phyloP scores from a whole-genome alignment of 208 protist genomes.

The Angomonas ambiguus region DNA sequence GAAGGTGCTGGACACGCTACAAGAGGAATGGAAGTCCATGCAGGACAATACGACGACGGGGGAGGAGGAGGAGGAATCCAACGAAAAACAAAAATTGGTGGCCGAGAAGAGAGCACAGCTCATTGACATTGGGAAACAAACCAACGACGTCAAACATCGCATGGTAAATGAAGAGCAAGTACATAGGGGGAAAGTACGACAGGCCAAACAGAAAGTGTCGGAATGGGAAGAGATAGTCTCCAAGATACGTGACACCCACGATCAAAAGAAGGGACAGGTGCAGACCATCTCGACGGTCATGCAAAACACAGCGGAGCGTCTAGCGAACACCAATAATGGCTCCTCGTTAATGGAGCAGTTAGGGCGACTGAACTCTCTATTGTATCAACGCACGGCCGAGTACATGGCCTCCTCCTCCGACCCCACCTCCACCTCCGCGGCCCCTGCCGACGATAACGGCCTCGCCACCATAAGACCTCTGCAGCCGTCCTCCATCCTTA shows the following conservation, averaged over 20 bases:
- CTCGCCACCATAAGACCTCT: background rate
- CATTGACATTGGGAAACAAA: slow-evolving; percentile 13
- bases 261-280: slow-evolving; percentile 33
- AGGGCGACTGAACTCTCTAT: slow-evolving; percentile 25
- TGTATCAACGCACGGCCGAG: slow-evolving; percentile 36
- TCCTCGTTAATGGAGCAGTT: slow-evolving; percentile 24
- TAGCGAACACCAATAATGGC: slow-evolving; percentile 18
- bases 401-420: too few relatives aligned
- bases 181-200: slow-evolving; percentile 32
- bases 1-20: slow-evolving; percentile 3
- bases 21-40: background rate
- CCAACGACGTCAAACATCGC: background rate
- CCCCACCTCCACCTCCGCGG: too few relatives aligned
- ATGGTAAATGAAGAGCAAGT: slow-evolving; percentile 25
- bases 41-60: background rate
- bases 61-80: slow-evolving; percentile 4
- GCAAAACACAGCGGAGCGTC: slow-evolving; percentile 21
- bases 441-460: background rate
- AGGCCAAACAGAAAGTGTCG: slow-evolving; percentile 42
- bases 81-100: slow-evolving; percentile 10
- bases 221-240: slow-evolving; percentile 55
- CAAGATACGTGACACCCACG: slow-evolving; percentile 17
- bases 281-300: slow-evolving; percentile 27
- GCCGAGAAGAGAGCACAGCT: slow-evolving; percentile 23
- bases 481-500: background rate